A percentile compares a stretch with the other conserved stretches of the same genome.
phyloP scores from a whole-genome alignment of 1,139 yeast genomes.

The Yamadazyma diospyri region DNA sequence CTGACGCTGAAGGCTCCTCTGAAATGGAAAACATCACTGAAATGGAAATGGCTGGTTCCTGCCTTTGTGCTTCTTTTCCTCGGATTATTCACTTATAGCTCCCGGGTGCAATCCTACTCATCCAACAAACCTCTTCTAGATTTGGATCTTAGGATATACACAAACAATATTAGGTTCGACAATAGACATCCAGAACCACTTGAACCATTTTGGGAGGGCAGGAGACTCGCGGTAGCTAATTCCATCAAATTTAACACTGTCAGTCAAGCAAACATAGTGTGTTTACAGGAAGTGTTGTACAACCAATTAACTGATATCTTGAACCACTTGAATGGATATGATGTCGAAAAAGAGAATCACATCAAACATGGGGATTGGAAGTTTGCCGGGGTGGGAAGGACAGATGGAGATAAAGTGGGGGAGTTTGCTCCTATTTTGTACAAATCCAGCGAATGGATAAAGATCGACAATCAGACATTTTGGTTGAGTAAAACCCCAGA shows the following conservation, averaged over 20 bases:
- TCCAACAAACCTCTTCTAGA: too few species aligned
- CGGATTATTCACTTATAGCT: too few species aligned
- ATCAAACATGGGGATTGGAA: constrained; percentile 24
- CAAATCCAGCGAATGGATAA: constrained; percentile 28
- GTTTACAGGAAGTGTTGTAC: constrained; percentile 54
- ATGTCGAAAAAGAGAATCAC: constrained; percentile 14
- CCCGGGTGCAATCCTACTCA: too few species aligned
- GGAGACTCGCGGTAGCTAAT: constrained; percentile 36
- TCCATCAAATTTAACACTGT: constrained; percentile 33
- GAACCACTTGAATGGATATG: constrained; percentile 25
- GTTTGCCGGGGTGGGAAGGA: constrained; percentile 33
- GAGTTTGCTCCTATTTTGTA: constrained; percentile 35
- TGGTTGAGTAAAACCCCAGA: constrained; percentile 34
- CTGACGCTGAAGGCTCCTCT: too few species aligned
- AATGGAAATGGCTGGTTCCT: too few species aligned
- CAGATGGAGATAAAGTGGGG: constrained; percentile 29
- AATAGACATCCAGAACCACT: constrained; percentile 24
- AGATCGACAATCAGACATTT: constrained; percentile 26
- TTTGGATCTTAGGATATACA: constrained; percentile 41
- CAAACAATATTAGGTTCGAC: constrained; percentile 54
- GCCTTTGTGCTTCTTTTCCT: too few species aligned
- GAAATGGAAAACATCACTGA: too few species aligned
- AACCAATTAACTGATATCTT: constrained; percentile 50
- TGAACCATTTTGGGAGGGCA: constrained; percentile 44
- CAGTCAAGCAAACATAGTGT: constrained; percentile 38